phyloP scores from a whole-genome alignment of 345 rosid genomes.

The Euphorbia tirucalli region DNA sequence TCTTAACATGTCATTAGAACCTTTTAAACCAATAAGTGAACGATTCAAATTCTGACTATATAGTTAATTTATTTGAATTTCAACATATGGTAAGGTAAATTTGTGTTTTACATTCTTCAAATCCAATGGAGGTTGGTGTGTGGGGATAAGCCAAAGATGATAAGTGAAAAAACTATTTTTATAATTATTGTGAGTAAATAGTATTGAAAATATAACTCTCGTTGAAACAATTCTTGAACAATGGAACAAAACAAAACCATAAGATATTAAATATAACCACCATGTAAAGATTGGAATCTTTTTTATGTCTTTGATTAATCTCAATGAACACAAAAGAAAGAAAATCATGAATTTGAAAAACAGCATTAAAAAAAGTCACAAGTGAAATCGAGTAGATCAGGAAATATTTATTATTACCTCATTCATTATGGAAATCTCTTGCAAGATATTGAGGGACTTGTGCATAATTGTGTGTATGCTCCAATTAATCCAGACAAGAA shows the following conservation, averaged over 20 bases:
- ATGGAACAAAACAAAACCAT: neutral
- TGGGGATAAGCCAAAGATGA: too few species aligned
- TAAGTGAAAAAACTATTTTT: too few species aligned
- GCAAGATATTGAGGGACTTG: slow-evolving; percentile 1
- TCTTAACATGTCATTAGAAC: too few species aligned
- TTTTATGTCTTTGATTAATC: neutral
- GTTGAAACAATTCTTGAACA: neutral
- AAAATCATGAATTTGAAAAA: slow-evolving; percentile 7
- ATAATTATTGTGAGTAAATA: too few species aligned
- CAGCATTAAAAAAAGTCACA: slow-evolving; percentile 5
- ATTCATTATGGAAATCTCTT: neutral
- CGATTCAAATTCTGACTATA: too few species aligned
- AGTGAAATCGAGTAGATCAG: neutral
- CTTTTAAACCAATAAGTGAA: too few species aligned
- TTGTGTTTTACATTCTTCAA: too few species aligned
- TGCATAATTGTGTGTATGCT: slow-evolving; percentile 6
- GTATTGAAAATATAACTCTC: too few species aligned
- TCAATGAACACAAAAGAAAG: neutral
- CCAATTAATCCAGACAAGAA: slow-evolving; percentile 15
- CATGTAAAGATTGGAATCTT: slow-evolving; percentile 6
- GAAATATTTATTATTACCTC: neutral
- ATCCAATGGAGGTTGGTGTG: too few species aligned
- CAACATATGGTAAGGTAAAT: too few species aligned
- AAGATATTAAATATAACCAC: slow-evolving; percentile 7
- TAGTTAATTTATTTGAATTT: too few species aligned